phyloP scores from a whole-genome alignment of 2,329 filamentous ascomycete species.

The Paracorniculantispora psalliotae region DNA sequence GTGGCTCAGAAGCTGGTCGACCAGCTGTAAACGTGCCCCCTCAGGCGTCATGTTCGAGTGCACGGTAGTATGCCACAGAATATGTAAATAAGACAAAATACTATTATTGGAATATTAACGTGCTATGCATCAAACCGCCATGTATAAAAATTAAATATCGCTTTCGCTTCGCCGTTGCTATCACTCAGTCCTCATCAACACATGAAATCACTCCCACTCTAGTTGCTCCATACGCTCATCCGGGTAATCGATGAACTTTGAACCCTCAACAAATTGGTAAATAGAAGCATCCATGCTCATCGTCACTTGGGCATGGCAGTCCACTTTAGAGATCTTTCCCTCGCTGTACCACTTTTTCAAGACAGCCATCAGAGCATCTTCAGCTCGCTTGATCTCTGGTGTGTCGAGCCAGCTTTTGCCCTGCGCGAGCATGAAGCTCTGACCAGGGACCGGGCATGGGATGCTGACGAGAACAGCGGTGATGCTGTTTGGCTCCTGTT shows the following conservation, averaged over 20 bases:
- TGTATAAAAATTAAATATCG: not conserved
- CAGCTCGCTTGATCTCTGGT: not conserved
- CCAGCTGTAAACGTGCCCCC: constrained; percentile 23
- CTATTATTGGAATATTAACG: too few species aligned
- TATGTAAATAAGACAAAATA: too few species aligned
- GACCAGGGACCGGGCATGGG: not conserved
- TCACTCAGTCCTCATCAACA: not conserved
- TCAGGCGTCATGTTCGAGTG: too few species aligned
- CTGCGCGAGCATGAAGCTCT: not conserved
- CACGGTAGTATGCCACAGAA: too few species aligned
- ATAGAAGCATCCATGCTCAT: constrained; percentile 1
- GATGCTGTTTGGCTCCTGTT: constrained; percentile 1
- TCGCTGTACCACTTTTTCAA: not conserved
- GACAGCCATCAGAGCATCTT: not conserved
- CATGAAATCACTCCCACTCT: not conserved
- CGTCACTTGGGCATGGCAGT: constrained; percentile 5
- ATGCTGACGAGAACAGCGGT: not conserved
- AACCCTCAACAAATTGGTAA: constrained; percentile 3
- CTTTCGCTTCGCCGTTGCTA: not conserved
- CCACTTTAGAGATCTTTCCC: not conserved
- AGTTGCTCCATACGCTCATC: constrained; percentile 6
- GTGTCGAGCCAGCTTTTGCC: not conserved
- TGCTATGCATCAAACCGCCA: too few species aligned
- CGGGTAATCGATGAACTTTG: constrained; percentile 3
- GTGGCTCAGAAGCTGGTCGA: constrained; percentile 32